phyloP scores from a whole-genome alignment of 441 rosid species.

The Populus hybrid region DNA sequence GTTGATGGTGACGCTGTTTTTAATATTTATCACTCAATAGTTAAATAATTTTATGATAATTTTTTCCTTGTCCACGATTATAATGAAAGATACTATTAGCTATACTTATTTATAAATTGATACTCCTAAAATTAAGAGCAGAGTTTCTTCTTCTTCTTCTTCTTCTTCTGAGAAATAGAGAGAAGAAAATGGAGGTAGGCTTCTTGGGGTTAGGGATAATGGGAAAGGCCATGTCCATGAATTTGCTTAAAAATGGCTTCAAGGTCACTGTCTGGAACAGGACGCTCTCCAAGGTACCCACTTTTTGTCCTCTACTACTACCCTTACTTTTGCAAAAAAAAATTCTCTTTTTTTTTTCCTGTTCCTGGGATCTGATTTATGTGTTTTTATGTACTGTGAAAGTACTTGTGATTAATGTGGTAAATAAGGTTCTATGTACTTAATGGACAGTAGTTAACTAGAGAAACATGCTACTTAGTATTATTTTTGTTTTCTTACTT shows the following conservation, averaged over 20 bases:
- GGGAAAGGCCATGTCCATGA: slow-evolving; percentile 96
- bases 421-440: background rate
- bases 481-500: background rate
- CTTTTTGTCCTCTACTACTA: background rate
- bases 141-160: background rate
- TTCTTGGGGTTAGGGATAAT: slow-evolving; percentile 93
- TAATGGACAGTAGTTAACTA: background rate
- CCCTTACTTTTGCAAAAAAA: background rate
- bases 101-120: background rate
- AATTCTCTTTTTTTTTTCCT: background rate
- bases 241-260: slow-evolving; percentile 73
- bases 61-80: too few species aligned
- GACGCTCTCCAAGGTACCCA: slow-evolving; percentile 78
- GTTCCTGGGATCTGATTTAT: background rate
- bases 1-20: background rate
- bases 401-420: background rate
- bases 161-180: background rate
- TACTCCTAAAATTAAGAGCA: background rate
- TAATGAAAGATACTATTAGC: background rate
- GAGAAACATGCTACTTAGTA: background rate
- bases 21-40: background rate
- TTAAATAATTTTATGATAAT: too few species aligned
- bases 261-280: slow-evolving; percentile 97
- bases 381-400: background rate
- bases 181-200: slow-evolving; percentile 72